Conservation (phyloP, 257 asterid genomes). For the Lantana camara region DNA sequence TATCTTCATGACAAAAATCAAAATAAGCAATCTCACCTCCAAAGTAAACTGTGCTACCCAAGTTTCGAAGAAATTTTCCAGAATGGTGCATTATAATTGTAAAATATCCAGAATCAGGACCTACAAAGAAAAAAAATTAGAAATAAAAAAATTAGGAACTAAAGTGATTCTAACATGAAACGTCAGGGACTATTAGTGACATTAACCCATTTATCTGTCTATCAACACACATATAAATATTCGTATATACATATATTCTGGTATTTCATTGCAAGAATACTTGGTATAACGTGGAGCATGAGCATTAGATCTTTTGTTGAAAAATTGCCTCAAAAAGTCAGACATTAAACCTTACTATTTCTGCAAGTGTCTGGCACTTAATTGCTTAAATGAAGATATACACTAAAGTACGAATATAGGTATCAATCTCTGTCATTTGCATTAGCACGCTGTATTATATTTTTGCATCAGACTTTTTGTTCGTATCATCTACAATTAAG, state of each 20-base stretch:
- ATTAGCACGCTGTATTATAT: background rate
- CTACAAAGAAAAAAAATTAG: too few relatives aligned
- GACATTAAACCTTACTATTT: background rate
- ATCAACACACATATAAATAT: background rate
- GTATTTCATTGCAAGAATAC: conserved; percentile 1
- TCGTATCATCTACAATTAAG: background rate
- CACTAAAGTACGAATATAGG: background rate
- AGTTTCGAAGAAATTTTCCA: too few relatives aligned
- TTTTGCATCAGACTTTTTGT: conserved; percentile 14
- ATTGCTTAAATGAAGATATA: conserved; percentile 2
- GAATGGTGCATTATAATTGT: too few relatives aligned
- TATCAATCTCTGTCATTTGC: background rate
- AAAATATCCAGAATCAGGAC: too few relatives aligned
- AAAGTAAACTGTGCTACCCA: too few relatives aligned
- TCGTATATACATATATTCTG: conserved; percentile 3
- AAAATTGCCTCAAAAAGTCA: background rate
- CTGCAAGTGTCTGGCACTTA: background rate
- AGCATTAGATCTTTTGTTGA: conserved; percentile 1
- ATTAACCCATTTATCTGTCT: too few relatives aligned
- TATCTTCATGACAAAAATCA: too few relatives aligned
- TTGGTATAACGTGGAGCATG: background rate
- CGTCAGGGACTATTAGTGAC: too few relatives aligned
- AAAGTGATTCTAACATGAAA: too few relatives aligned
- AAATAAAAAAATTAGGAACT: too few relatives aligned
- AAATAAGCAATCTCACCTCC: too few relatives aligned